Evolutionary conservation across 108 stramenopile species (phyloP).

Genomic region (Pseudonitzschia delicatissima): DNA sequence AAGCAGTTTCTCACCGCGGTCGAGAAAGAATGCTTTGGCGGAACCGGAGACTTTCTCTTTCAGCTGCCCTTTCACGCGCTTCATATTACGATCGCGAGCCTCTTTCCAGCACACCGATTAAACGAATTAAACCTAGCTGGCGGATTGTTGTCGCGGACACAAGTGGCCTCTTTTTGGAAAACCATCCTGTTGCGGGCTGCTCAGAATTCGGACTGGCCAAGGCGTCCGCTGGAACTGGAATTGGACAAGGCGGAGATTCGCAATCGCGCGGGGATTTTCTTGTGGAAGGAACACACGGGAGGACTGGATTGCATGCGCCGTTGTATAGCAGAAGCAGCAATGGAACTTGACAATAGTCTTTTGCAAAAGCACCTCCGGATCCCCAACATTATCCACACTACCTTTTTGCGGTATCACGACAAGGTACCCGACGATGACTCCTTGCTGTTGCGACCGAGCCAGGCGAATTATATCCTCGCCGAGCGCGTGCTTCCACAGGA

Average conservation of each 20-base stretch:
- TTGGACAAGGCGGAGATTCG: not conserved
- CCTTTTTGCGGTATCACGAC: not conserved
- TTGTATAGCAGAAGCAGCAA: not conserved
- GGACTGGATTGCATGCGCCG: not conserved
- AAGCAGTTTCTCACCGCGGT: not conserved
- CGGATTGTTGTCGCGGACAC: too few species aligned
- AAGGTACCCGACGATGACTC: not conserved
- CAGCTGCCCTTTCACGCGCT: not conserved
- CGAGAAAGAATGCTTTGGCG: not conserved
- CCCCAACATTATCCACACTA: not conserved
- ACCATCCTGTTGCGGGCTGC: not conserved
- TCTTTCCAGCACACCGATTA: not conserved
- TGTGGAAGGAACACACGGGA: not conserved
- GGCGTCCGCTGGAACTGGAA: not conserved
- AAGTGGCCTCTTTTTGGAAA: not conserved
- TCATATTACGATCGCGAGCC: not conserved
- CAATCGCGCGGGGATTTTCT: not conserved
- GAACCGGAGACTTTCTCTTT: not conserved
- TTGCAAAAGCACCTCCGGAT: not conserved
- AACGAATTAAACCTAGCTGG: too few species aligned
- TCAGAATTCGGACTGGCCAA: not conserved
- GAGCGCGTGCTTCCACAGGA: not conserved
- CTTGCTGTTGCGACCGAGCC: not conserved
- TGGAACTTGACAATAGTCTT: not conserved
- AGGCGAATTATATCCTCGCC: not conserved